Evolutionary conservation across 2,329 filamentous ascomycete species (phyloP), one percentile per base, ranked within the genome.

Genomic region (Trichophyton rubrum): DNA sequence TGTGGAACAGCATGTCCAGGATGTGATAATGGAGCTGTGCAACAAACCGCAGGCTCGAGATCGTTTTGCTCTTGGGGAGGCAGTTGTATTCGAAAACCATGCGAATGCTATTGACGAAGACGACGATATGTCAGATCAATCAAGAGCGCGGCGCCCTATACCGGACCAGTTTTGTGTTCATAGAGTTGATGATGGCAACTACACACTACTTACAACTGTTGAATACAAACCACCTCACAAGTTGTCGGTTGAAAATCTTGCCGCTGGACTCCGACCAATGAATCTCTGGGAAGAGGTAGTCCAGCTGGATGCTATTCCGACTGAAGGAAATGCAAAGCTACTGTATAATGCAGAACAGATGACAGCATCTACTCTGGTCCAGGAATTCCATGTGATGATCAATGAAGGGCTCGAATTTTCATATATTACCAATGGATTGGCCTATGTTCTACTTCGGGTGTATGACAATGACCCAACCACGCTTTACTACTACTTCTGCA

Each of bases 401-500:
- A 24, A 60, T n/a, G 35, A 61, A 58, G 62, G 59, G n/a, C 55
- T 60, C 27, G 59, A 64, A 20, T 64, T 58, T 33, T 62, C 59
- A 11, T 61, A 61, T 56, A 40, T 60, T 47, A 61, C 59, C 3
- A 60, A 40, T 41, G 61, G 61, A 9, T 13, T 61, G 6, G 59
- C 45, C 1, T 51, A 51, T 30, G 47, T 61, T 27, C 43, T 66
- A 33, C 63, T 68, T 24, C 45, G 60, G 13, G 61, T 70, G 6
- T 13, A 13, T 38, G 38, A 63, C 4, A 55, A 70, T 38, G 61
- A 69, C 7, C 66, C 67, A 6, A 62, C 22, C 13, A 68, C 62
- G 5, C 65, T 71, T 1, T 68, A 68, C 61, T 70, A 71, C 62
- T 65, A 66, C 62, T 61, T 68, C 11, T 66, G 64, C 59, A 65